phyloP scores from a whole-genome alignment of 2,329 filamentous ascomycete species.

The Cordyceps cateniannulata region DNA sequence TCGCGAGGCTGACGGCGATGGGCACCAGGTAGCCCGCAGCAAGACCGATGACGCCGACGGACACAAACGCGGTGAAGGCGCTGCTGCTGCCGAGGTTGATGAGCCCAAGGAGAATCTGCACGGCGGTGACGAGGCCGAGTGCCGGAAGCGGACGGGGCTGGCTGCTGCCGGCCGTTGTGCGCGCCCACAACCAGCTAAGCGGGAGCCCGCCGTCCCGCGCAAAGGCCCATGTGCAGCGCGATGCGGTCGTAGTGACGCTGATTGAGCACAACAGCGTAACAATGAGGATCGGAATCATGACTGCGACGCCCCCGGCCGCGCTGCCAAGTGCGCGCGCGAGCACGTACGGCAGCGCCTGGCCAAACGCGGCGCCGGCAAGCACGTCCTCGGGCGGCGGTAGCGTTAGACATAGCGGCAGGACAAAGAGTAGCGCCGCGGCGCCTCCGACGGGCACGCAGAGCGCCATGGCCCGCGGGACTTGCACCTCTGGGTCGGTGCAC shows the following conservation, averaged over 20 bases:
- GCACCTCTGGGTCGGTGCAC: slow-evolving; percentile 43
- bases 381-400: slow-evolving; percentile 34
- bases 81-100: slow-evolving; percentile 43
- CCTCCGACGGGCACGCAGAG: slow-evolving; percentile 47
- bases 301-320: slow-evolving; percentile 41
- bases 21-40: slow-evolving; percentile 51
- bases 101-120: slow-evolving; percentile 27
- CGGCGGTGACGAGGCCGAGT: neutral
- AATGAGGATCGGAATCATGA: slow-evolving; percentile 26
- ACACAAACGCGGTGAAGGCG: slow-evolving; percentile 18
- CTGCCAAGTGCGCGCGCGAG: slow-evolving; percentile 45
- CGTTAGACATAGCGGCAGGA: slow-evolving; percentile 33
- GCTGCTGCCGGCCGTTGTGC: slow-evolving; percentile 40
- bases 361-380: slow-evolving; percentile 37
- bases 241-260: slow-evolving; percentile 53
- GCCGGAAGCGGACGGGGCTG: neutral
- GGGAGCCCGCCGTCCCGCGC: slow-evolving; percentile 52
- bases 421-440: slow-evolving; percentile 47
- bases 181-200: slow-evolving; percentile 41
- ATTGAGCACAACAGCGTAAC: slow-evolving; percentile 53
- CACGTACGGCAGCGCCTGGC: slow-evolving; percentile 49
- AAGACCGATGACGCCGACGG: slow-evolving; percentile 50
- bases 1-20: slow-evolving; percentile 42
- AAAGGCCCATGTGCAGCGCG: slow-evolving; percentile 54
- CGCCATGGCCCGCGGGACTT: slow-evolving; percentile 45